A percentile compares a stretch with the other conserved stretches of the same genome.
Conservation (phyloP, 768 basidiomycete genomes). For the Hericium coralloides region DNA sequence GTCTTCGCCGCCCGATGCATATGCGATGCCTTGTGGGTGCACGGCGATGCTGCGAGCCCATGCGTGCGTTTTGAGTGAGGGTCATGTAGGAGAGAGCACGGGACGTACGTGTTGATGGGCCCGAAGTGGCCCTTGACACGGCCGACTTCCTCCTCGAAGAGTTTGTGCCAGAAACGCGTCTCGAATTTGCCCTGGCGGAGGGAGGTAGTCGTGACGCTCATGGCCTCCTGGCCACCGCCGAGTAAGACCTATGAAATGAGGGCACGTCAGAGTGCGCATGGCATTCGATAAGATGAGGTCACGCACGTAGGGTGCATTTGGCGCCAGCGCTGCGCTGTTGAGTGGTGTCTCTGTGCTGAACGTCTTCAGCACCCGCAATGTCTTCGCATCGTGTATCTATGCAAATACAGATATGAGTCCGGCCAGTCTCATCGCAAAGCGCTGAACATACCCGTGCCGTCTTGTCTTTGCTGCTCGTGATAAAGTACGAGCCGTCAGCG, state of each 20-base stretch:
- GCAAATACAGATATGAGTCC: neutral
- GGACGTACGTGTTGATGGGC: conserved; percentile 86
- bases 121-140: conserved; percentile 97
- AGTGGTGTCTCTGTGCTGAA: conserved; percentile 89
- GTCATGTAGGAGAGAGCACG: neutral
- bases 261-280: neutral
- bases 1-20: conserved; percentile 95
- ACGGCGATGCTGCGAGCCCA: conserved; percentile 71
- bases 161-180: conserved; percentile 95
- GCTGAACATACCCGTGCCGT: conserved; percentile 65
- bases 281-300: neutral
- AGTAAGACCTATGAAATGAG: conserved; percentile 55
- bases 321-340: conserved; percentile 86
- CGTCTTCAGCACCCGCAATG: conserved; percentile 85
- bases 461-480: conserved; percentile 97
- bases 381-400: conserved; percentile 84
- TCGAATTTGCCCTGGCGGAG: conserved; percentile 95
- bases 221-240: conserved; percentile 97
- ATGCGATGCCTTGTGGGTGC: conserved; percentile 79
- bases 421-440: neutral
- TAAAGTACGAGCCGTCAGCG: conserved; percentile 86
- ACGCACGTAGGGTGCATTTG: conserved; percentile 74
- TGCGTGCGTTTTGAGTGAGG: neutral
- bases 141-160: conserved; percentile 95
- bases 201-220: conserved; percentile 94